Percentiles rank a stretch among this genome's conserved stretches.
phyloP scores from a whole-genome alignment of 2,329 filamentous ascomycete species.

The Reticulascus tulasneorum region DNA sequence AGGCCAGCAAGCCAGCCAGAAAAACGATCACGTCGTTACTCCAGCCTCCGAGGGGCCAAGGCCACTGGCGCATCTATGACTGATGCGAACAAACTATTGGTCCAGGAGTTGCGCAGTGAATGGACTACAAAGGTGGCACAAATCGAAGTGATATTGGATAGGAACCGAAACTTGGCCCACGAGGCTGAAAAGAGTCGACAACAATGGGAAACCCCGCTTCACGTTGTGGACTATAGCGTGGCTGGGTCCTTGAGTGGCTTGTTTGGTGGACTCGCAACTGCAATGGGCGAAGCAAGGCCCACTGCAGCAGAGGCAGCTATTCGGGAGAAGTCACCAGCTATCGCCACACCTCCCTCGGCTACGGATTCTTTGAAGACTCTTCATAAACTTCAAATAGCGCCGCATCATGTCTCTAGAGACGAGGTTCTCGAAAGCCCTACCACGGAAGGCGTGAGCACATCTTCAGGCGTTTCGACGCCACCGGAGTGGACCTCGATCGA shows the following conservation, averaged over 20 bases:
- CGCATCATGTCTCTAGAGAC: conserved; percentile 28
- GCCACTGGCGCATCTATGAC: conserved; percentile 11
- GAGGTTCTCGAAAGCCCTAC: conserved; percentile 28
- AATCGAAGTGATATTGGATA: conserved; percentile 29
- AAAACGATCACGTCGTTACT: background rate
- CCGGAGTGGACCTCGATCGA: conserved; percentile 22
- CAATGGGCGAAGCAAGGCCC: conserved; percentile 7
- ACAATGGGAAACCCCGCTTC: conserved; percentile 6
- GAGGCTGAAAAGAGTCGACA: conserved; percentile 5
- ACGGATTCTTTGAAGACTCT: too few species aligned
- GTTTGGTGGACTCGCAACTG: conserved; percentile 27
- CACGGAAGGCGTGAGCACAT: conserved; percentile 30
- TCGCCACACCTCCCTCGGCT: conserved; percentile 11
- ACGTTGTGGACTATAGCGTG: conserved; percentile 8
- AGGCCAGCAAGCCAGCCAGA: conserved; percentile 7
- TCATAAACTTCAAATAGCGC: conserved; percentile 9
- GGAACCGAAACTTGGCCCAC: conserved; percentile 23
- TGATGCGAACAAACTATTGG: conserved; percentile 25
- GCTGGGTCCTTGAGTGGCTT: conserved; percentile 8
- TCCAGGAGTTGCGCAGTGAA: conserved; percentile 33
- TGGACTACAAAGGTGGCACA: conserved; percentile 32
- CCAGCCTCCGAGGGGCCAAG: conserved; percentile 7
- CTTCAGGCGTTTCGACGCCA: conserved; percentile 31
- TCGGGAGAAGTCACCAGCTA: too few species aligned
- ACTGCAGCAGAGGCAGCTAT: background rate